A percentile compares a stretch with the other conserved stretches of the same genome.
phyloP scores from a whole-genome alignment of 2,329 filamentous ascomycete genomes.

The Fusarium bulbicola region DNA sequence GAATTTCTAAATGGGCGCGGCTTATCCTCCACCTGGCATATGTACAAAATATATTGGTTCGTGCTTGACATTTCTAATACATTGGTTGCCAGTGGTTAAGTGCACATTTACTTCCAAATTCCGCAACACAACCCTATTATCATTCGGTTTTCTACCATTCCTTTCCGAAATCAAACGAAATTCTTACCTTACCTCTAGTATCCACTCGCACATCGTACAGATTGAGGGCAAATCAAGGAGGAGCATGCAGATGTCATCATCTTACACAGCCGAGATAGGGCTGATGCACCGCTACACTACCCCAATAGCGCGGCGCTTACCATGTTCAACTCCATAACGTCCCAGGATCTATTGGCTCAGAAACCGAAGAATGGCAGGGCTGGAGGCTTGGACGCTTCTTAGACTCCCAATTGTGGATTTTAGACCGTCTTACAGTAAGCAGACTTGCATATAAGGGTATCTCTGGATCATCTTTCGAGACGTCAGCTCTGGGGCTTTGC shows the following conservation, averaged over 20 bases:
- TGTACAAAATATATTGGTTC: not conserved
- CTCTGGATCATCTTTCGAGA: not conserved
- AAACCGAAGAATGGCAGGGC: not conserved
- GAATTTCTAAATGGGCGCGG: not conserved
- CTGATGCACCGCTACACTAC: constrained; percentile 3
- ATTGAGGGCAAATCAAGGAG: not conserved
- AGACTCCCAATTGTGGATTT: not conserved
- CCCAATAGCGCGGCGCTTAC: not conserved
- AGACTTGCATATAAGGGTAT: not conserved
- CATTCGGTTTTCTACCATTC: not conserved
- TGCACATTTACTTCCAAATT: not conserved
- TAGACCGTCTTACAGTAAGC: constrained; percentile 15
- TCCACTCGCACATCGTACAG: not conserved
- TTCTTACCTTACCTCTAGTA: not conserved
- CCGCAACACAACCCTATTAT: not conserved
- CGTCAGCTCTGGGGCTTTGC: not conserved
- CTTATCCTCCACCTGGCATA: not conserved
- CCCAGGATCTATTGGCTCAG: not conserved
- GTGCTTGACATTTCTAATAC: not conserved
- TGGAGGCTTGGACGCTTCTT: not conserved
- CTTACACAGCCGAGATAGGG: not conserved
- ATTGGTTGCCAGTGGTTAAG: not conserved
- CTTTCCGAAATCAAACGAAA: not conserved
- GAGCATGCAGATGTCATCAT: not conserved
- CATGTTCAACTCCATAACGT: not conserved